Conservation (phyloP, 2,329 filamentous ascomycete species). For the Falciphora oryzae region DNA sequence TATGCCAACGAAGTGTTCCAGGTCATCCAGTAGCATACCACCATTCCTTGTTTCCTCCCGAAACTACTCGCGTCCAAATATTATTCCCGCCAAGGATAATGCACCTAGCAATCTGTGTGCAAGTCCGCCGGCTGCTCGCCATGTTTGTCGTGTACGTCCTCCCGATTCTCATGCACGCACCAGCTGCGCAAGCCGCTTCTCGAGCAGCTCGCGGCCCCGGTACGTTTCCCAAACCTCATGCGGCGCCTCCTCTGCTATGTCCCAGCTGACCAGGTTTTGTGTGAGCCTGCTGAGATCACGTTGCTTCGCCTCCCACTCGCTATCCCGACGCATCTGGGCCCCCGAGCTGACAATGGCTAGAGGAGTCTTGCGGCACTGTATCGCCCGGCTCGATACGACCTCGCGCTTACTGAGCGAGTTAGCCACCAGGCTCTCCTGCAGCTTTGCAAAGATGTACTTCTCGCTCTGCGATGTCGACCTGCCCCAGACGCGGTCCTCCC, state of each 20-base stretch:
- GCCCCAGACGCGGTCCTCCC: conserved; percentile 81
- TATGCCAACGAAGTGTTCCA: too few relatives aligned
- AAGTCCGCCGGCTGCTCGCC: not conserved
- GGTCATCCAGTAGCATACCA: too few relatives aligned
- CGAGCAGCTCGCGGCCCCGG: conserved; percentile 68
- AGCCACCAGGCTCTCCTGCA: conserved; percentile 90
- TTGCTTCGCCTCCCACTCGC: conserved; percentile 78
- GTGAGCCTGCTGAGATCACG: conserved; percentile 77
- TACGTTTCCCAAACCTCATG: conserved; percentile 79
- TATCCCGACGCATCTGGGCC: conserved; percentile 57
- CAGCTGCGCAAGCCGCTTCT: conserved; percentile 69
- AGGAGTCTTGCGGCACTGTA: conserved; percentile 70
- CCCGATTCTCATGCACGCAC: conserved; percentile 33
- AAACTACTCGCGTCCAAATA: too few relatives aligned
- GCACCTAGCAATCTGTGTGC: not conserved
- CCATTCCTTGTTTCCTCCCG: too few relatives aligned
- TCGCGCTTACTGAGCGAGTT: conserved; percentile 80
- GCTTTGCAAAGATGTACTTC: conserved; percentile 80
- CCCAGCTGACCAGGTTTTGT: conserved; percentile 73
- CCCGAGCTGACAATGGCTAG: conserved; percentile 81
- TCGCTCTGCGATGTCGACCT: conserved; percentile 70
- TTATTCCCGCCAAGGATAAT: not conserved
- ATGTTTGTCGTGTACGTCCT: not conserved
- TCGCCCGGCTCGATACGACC: conserved; percentile 68
- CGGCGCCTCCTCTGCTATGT: conserved; percentile 77